Evolutionary conservation across 1,284 basidiomycete genomes (phyloP), one percentile per base, ranked within the genome.

Genomic region (Pyrrhoderma noxium): DNA sequence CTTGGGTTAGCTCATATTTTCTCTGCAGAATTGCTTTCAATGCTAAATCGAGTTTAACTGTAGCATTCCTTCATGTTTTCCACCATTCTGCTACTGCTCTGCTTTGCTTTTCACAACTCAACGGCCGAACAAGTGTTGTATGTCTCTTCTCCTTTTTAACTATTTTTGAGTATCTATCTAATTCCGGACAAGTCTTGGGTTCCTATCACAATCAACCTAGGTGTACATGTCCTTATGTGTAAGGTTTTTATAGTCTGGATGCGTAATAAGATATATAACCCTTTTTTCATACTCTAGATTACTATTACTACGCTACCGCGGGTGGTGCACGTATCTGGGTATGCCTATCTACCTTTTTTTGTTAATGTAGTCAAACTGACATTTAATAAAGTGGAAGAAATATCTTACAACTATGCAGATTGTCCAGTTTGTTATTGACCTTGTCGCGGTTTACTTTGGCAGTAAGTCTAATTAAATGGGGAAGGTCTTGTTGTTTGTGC

Each of bases 161-260:
- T n/a, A n/a, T n/a, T n/a, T n/a, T n/a, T n/a, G n/a, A n/a, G n/a
- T n/a, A n/a, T n/a, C n/a, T n/a, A n/a, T n/a, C n/a, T n/a, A n/a
- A n/a, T n/a, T n/a, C n/a, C n/a, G n/a, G n/a, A n/a, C n/a, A n/a
- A 93, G 90, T 96, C 95, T 57, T 99, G 96, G 96, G 82, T 94
- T 57, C 90, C 93, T 58, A 99, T 99, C 67, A 70, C 75, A 51
- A 80, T 97, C 61, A 99, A 99, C 75, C 75, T 99, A 54, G 71
- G 79, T 53, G 96, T 99, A 45, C 96, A 99, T 71, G 93, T 99
- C 63, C 72, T 98, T 62, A 99, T 99, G 96, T 99, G 89, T 93
- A 68, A 66, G 89, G 11, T 31, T 11, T 31, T 31, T 31, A 5
- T 31, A 31, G n/a, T n/a, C n/a, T n/a, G n/a, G 5, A 11, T 31